Conservation (phyloP, 2,329 filamentous ascomycete genomes). For the Penicillium sp. region DNA sequence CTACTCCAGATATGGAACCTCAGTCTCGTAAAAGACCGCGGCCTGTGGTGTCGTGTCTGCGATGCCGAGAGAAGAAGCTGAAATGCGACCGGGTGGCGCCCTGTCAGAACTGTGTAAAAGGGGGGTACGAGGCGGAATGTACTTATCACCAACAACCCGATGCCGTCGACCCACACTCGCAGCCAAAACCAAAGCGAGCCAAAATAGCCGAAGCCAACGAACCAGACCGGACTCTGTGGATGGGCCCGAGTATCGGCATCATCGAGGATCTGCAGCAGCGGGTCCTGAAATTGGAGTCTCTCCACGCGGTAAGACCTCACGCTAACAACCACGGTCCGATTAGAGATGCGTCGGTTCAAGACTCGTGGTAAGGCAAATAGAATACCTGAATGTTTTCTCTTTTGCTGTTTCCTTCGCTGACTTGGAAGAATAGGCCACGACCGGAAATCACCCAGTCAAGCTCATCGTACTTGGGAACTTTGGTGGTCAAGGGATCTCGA, state of each 20-base stretch:
- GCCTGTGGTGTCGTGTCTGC: slow-evolving; percentile 24
- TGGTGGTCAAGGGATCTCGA: slow-evolving; percentile 23
- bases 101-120: slow-evolving; percentile 25
- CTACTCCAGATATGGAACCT: slow-evolving; percentile 5
- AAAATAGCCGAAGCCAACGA: neutral
- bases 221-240: neutral
- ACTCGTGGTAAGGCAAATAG: slow-evolving; percentile 1
- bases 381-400: no score
- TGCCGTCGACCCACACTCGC: neutral
- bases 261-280: slow-evolving; percentile 25
- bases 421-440: slow-evolving; percentile 3
- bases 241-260: slow-evolving; percentile 9
- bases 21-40: slow-evolving; percentile 21
- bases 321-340: neutral
- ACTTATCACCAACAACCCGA: slow-evolving; percentile 13
- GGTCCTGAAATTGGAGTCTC: slow-evolving; percentile 18
- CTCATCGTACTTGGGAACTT: slow-evolving; percentile 13
- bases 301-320: slow-evolving; percentile 6
- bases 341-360: neutral
- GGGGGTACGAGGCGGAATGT: slow-evolving; percentile 15
- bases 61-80: slow-evolving; percentile 27
- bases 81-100: slow-evolving; percentile 25
- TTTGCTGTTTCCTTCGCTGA: neutral
- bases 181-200: slow-evolving; percentile 8
- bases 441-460: neutral